Percentiles rank a stretch among this genome's conserved stretches.
Conservation (phyloP, 257 asterid genomes). For the Misopates orontium region DNA sequence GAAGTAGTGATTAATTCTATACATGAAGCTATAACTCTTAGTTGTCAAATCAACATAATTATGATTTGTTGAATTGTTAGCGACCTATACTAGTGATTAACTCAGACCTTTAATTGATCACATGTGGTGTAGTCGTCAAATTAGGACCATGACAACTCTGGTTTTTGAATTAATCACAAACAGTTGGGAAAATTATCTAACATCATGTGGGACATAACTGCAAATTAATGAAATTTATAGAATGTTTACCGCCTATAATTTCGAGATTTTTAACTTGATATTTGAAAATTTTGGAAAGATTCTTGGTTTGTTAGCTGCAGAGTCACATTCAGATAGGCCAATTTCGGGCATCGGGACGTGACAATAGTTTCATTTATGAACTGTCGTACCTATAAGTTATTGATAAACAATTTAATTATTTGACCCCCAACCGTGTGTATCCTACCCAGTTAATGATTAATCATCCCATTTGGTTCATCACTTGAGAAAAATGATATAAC, state of each 20-base stretch:
- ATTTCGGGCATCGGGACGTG: not conserved
- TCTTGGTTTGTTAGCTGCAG: conserved; percentile 22
- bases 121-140: not conserved
- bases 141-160: conserved; percentile 6
- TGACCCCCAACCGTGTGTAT: not conserved
- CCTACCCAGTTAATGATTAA: not conserved
- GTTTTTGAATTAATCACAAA: not conserved
- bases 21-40: no score
- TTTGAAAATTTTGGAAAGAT: conserved; percentile 25
- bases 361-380: not conserved
- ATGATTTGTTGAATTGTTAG: no score
- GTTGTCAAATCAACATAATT: no score
- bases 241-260: conserved; percentile 15
- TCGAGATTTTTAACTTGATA: conserved; percentile 24
- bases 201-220: conserved; percentile 19
- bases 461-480: not conserved
- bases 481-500: not conserved
- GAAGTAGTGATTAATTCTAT: no score
- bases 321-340: conserved; percentile 27
- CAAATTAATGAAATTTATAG: not conserved
- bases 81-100: no score
- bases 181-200: not conserved
- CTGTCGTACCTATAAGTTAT: not conserved
- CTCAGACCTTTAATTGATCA: no score
- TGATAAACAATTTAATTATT: not conserved